Percentiles rank a stretch among this genome's conserved stretches.
phyloP scores from a whole-genome alignment of 2,329 filamentous ascomycete genomes.

The Cordyceps cicadae region DNA sequence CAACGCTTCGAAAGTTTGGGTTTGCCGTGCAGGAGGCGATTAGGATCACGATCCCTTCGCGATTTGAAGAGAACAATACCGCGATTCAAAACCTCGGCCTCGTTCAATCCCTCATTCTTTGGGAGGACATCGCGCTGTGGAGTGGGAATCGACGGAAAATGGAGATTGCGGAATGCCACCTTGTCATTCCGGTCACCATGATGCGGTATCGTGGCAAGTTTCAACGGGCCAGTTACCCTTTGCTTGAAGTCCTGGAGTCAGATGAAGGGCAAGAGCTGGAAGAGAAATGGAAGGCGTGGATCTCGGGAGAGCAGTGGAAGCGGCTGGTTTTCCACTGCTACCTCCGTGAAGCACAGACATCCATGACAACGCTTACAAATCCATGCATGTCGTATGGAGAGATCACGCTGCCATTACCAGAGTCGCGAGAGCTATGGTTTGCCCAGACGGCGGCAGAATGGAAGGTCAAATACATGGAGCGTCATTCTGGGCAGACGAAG shows the following conservation, averaged over 20 bases:
- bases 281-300: constrained; percentile 58
- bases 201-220: constrained; percentile 51
- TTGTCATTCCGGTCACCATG: constrained; percentile 40
- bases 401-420: constrained; percentile 57
- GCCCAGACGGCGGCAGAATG: constrained; percentile 56
- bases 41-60: constrained; percentile 23
- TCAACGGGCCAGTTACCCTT: constrained; percentile 44
- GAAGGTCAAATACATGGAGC: constrained; percentile 50
- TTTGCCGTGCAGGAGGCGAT: constrained; percentile 46
- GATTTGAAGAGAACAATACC: constrained; percentile 44
- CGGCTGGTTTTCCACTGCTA: constrained; percentile 58
- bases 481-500: constrained; percentile 28
- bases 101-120: constrained; percentile 40
- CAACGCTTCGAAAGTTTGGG: constrained; percentile 53
- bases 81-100: constrained; percentile 38
- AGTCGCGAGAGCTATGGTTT: constrained; percentile 54
- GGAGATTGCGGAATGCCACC: constrained; percentile 46
- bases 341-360: constrained; percentile 56
- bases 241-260: constrained; percentile 39
- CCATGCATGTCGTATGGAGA: constrained; percentile 63
- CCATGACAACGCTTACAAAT: constrained; percentile 57
- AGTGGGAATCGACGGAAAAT: constrained; percentile 47
- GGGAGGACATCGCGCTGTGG: constrained; percentile 45
- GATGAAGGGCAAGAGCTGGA: constrained; percentile 51
- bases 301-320: constrained; percentile 58